Percentiles rank a stretch among this genome's conserved stretches.
phyloP scores from a whole-genome alignment of 441 rosid species.

The Omphalea diandra region DNA sequence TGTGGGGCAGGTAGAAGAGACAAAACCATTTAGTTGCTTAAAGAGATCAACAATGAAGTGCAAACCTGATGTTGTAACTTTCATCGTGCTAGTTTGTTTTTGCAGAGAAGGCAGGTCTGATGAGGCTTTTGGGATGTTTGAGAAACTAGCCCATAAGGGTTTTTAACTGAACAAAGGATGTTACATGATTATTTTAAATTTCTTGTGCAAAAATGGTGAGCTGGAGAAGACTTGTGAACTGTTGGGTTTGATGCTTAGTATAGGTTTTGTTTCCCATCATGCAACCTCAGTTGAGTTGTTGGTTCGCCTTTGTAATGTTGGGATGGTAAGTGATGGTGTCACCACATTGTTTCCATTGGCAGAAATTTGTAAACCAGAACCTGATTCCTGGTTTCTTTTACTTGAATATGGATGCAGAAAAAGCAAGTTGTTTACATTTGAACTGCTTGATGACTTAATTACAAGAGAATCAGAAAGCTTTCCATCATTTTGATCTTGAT shows the following conservation, averaged over 20 bases:
- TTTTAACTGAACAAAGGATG: constrained; percentile 67
- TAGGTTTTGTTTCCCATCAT: constrained; percentile 64
- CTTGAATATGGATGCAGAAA: constrained; percentile 60
- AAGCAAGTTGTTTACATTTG: constrained; percentile 58
- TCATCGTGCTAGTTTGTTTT: constrained; percentile 69
- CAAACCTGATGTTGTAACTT: constrained; percentile 67
- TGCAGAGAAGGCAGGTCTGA: constrained; percentile 54
- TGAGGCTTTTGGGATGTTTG: constrained; percentile 64
- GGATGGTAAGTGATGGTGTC: constrained; percentile 50
- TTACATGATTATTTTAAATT: constrained; percentile 73
- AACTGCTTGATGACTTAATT: constrained; percentile 57
- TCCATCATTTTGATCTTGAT: neutral
- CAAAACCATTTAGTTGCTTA: constrained; percentile 57
- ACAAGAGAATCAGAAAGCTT: constrained; percentile 1
- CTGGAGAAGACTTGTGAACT: constrained; percentile 54
- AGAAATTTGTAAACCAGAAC: constrained; percentile 60
- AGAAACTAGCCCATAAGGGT: constrained; percentile 48
- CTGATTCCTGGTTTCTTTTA: constrained; percentile 54
- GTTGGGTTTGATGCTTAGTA: constrained; percentile 55
- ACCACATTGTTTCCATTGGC: constrained; percentile 40
- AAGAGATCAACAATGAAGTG: constrained; percentile 57
- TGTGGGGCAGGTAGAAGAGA: constrained; percentile 50
- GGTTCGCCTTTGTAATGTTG: constrained; percentile 48
- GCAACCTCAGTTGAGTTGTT: constrained; percentile 76
- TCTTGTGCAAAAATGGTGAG: constrained; percentile 53